Base-by-base conservation (phyloP, 1,284 basidiomycete genomes). In the Thelephora terrestris region DNA sequence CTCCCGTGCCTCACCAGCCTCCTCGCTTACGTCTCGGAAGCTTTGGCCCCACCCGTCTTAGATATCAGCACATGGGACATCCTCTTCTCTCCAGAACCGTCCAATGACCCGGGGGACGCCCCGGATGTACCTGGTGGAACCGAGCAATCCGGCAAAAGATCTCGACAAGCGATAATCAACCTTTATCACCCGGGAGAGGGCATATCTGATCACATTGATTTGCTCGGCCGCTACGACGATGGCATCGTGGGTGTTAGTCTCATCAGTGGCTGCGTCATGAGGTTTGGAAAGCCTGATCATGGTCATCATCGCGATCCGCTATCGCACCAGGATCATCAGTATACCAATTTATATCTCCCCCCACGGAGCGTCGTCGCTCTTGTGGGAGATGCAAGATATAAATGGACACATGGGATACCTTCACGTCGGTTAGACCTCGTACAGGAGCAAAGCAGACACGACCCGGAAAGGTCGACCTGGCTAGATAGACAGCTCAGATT, bases 241-340 rank as follows among this genome's bases (percentile, higher is more conserved):
- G 86, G 85, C 2, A 90, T 91, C 52, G 72, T 91, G 32, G 85
- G 85, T 10, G 74, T 91, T 50, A 88, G 83, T 57, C 66, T 91
- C 29, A 74, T 78, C 16, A 80, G 80, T 42, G 77, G 80, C 14
- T 85, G 79, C 44, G 79, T 79, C 10, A 91, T 91, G 86, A 71
- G 73, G 29, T 89, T 91, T 54, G 68, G 64, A 25, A 52, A 57
- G 18, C 62, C 65, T 43, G 59, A 57, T 42, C 21, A 20, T 18
- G 16, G 25, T 25, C 56, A 47, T 18, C 67, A 68, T 60, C 12
- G 12, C n/a, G 39, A 42, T 42, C 21, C 20, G 9, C 21, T 23
- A 23, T 21, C 20, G 25, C 25, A 3, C n/a, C 39, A 42, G 12
- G 5, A 32, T 10, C 12, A 3, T 32, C 20, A 2, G 39, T 42